Conservation (phyloP, 2,329 filamentous ascomycete species). For the Colletotrichum sp. region DNA sequence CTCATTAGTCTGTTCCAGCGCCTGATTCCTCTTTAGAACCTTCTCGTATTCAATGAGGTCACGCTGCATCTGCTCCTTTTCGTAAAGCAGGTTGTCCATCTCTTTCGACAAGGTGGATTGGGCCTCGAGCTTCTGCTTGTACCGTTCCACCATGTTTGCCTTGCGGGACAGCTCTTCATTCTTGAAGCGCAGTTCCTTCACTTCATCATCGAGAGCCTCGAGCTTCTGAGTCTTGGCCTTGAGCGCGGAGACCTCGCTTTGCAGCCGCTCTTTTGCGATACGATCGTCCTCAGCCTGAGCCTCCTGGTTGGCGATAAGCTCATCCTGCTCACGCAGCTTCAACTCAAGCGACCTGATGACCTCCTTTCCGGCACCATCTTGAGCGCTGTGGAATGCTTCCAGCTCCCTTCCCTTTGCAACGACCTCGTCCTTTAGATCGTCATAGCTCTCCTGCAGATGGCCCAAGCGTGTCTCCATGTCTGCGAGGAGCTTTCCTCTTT, state of each 20-base stretch:
- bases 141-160: conserved; percentile 67
- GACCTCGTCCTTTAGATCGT: conserved; percentile 69
- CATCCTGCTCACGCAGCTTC: conserved; percentile 69
- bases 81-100: conserved; percentile 59
- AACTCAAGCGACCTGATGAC: conserved; percentile 59
- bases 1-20: conserved; percentile 38
- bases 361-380: conserved; percentile 57
- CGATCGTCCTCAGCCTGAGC: conserved; percentile 63
- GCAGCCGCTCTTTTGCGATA: conserved; percentile 48
- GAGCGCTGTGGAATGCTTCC: conserved; percentile 52
- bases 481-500: conserved; percentile 60
- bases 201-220: conserved; percentile 62
- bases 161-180: conserved; percentile 65
- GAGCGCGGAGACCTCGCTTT: conserved; percentile 54
- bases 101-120: conserved; percentile 61
- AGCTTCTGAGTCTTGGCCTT: conserved; percentile 51
- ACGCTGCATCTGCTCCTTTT: conserved; percentile 58
- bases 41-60: conserved; percentile 42
- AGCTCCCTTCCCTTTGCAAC: conserved; percentile 61
- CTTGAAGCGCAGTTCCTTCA: conserved; percentile 63
- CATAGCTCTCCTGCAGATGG: conserved; percentile 65
- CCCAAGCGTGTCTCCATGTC: conserved; percentile 65
- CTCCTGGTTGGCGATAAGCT: conserved; percentile 75
- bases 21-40: conserved; percentile 39
- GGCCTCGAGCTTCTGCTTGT: conserved; percentile 66